Evolutionary conservation across 2,329 filamentous ascomycete species (phyloP), one percentile per base, ranked within the genome.

Genomic region (Colletotrichum sp.): DNA sequence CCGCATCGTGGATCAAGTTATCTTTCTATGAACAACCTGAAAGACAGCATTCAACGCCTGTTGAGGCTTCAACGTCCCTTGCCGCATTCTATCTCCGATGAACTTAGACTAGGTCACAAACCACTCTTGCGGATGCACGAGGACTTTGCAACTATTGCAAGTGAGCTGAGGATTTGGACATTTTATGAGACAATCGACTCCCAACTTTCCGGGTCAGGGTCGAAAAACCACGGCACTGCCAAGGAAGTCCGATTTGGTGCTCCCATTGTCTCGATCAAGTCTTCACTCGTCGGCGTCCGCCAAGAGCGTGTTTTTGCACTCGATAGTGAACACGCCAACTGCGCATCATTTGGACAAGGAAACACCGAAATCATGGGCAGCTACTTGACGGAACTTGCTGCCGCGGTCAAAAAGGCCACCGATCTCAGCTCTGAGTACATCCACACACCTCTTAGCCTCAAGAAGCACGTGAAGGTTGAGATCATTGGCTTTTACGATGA

Each of bases 1-100:
- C 91, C 91, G 0, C 91, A 93, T 78, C 90, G 90, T 21, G 91
- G 91, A 4, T 93, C 91, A 0, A 92, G 89, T 58, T 93, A 93
- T 79, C 86, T 93, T 77, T 91, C 91, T 3, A 91, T 91, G 84
- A 85, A 85, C 0, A 88, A 88, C 58, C 86, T 93, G n/a, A 86
- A 88, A 13, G 80, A 85, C 18, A 91, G 90, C 78, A 91, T 93
- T 32, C 87, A 88, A 66, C 82, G 81, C 5, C 79, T 92, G 7
- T 84, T 93, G 8, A 87, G 88, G 56, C 83, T 93, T 0, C 86
- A 90, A 12, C 80, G 83, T 16, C 86, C 89, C 0, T 83, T 92
- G 8, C 90, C 91, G 0, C 80, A 80, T 3, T 87, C 87, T 0
- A 83, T 93, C 4, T 88, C 88, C 0, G 82, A 88, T 4, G 85